These are phyloP conservation scores for Lachancea fermentati DNA, from an alignment of 805 yeast genomes.

Conservation along the genomic window DNA sequence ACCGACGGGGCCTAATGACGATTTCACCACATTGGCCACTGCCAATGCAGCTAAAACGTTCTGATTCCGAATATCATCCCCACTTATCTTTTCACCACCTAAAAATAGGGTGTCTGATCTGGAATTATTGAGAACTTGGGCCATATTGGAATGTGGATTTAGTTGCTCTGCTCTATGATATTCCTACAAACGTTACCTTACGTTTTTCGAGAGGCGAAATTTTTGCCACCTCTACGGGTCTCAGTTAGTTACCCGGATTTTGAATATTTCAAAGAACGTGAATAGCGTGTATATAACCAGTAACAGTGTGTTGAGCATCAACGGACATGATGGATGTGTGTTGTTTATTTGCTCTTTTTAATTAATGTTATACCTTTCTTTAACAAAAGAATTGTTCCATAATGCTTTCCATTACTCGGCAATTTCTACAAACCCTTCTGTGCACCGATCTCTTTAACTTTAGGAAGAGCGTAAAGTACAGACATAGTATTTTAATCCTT, in stretches of 20 bases:
- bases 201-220: not conserved
- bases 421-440: too few relatives aligned
- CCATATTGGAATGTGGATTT: conserved; percentile 29
- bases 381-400: too few relatives aligned
- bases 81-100: conserved; percentile 93
- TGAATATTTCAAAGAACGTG: too few relatives aligned
- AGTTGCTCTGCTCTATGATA: not conserved
- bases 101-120: conserved; percentile 91
- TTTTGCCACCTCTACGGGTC: not conserved
- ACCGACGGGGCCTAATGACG: conserved; percentile 97
- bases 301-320: too few relatives aligned
- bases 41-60: conserved; percentile 91
- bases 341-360: too few relatives aligned
- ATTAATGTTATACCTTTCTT: too few relatives aligned
- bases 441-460: too few relatives aligned
- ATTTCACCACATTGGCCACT: conserved; percentile 72
- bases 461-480: too few relatives aligned
- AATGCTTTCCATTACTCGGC: too few relatives aligned
- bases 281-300: too few relatives aligned
- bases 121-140: conserved; percentile 67
- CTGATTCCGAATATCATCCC: conserved; percentile 94
- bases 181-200: not conserved
- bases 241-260: not conserved
- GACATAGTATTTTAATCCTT: too few relatives aligned
- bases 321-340: too few relatives aligned